A percentile compares a stretch with the other conserved stretches of the same genome.
phyloP scores from a whole-genome alignment of 345 rosid species.

The Noccaea bulbosa region DNA sequence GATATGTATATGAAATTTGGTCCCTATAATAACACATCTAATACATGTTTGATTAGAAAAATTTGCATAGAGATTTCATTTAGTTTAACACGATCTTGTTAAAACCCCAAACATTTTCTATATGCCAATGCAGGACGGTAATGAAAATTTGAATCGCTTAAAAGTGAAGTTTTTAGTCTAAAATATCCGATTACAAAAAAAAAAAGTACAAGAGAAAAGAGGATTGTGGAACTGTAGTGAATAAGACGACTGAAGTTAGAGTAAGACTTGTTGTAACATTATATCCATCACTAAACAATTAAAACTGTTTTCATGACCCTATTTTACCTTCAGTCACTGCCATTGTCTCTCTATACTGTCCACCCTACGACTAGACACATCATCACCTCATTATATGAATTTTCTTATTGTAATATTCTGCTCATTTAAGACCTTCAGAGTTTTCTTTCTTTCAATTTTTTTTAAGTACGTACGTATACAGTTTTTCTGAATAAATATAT shows the following conservation, averaged over 20 bases:
- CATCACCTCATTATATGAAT: slow-evolving; percentile 44
- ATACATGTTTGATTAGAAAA: too few relatives aligned
- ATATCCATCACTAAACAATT: slow-evolving; percentile 18
- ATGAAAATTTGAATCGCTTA: too few relatives aligned
- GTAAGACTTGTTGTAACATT: slow-evolving; percentile 22
- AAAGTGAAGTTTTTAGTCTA: neutral
- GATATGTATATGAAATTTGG: too few relatives aligned
- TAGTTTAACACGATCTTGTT: too few relatives aligned
- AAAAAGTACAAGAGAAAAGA: neutral
- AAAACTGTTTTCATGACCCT: slow-evolving; percentile 34
- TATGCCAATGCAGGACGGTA: too few relatives aligned
- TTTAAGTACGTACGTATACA: neutral
- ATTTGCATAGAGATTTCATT: too few relatives aligned
- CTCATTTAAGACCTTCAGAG: neutral
- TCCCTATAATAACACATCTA: too few relatives aligned
- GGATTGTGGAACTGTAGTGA: slow-evolving; percentile 21
- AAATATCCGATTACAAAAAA: neutral
- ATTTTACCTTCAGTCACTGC: slow-evolving; percentile 40
- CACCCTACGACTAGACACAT: slow-evolving; percentile 48
- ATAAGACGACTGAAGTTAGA: slow-evolving; percentile 29
- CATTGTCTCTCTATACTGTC: slow-evolving; percentile 45
- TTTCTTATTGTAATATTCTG: slow-evolving; percentile 2
- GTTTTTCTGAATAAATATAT: neutral
- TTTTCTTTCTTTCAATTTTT: neutral
- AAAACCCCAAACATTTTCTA: too few relatives aligned